Evolutionary conservation across 306 rosid genomes (phyloP), one percentile per base, ranked within the genome.

Genomic region (Hippophae rhamnoides): DNA sequence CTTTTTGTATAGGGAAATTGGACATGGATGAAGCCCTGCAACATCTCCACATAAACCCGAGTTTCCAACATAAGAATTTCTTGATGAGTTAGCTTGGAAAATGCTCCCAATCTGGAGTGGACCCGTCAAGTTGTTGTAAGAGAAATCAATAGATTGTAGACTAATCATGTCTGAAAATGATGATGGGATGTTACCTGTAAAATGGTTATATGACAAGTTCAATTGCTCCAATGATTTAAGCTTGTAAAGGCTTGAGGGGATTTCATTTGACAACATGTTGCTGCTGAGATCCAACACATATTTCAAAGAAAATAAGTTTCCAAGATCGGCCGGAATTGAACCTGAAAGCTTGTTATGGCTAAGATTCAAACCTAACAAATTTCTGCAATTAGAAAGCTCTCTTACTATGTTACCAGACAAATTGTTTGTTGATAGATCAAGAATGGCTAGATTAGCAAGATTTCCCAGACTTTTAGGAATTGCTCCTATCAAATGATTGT

Each of bases 121-220:
- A 45, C 65, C 59, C 2, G 23, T 44, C 47, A 68, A 47, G 54
- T 59, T 59, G 41, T 68, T 60, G 62, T 78, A 65, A 52, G 90
- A 81, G 67, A 84, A 81, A 68, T 81, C 84, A 1, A 78, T n/a
- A 41, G 73, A 60, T 26, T 51, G 61, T 31, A 85, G 80, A 57
- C 82, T 85, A 43, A 2, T 0, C 85, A 80, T 71, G 13, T 3
- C 12, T 48, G 60, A 45, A 43, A 72, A 69, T 23, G 85, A 43
- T 9, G 44, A 14, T 7, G 84, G 94, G 47, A 82, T 85, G 6
- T 58, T 23, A 18, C 86, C 83, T 0, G 73, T 63, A 5, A 86
- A 77, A 23, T 67, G 67, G 75, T 86, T 82, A 67, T 62, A 77
- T n/a, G 95, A 83, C 57, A 76, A 50, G 70, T 78, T 76, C 47